A percentile compares a stretch with the other conserved stretches of the same genome.
Conservation (phyloP, 441 rosid genomes). For the Theobroma grandiflorum region DNA sequence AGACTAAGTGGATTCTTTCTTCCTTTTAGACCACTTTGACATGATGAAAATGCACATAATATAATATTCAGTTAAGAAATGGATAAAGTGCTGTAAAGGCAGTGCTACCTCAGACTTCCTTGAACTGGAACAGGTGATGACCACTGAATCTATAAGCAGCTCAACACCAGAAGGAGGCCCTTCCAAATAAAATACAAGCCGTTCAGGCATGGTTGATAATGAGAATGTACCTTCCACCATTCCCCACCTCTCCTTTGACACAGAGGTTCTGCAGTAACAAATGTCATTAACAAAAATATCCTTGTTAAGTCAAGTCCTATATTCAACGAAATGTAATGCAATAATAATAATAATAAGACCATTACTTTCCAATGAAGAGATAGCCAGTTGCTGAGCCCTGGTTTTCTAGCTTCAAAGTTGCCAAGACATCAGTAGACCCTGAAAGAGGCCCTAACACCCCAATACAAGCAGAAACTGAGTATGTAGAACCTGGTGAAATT, state of each 20-base stretch:
- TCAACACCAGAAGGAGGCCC: conserved; percentile 91
- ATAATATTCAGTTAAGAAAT: background rate
- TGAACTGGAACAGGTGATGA: conserved; percentile 49
- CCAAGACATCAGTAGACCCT: conserved; percentile 64
- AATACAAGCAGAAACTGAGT: conserved; percentile 70
- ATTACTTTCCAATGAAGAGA: conserved; percentile 84
- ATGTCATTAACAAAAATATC: conserved; percentile 23
- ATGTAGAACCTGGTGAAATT: conserved; percentile 62
- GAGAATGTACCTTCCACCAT: conserved; percentile 79
- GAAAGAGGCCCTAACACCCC: conserved; percentile 70
- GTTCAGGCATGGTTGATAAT: conserved; percentile 66
- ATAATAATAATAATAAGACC: conserved; percentile 21
- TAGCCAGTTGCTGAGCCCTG: conserved; percentile 55
- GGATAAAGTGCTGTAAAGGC: conserved; percentile 6
- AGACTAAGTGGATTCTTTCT: background rate
- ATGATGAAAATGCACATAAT: conserved; percentile 19
- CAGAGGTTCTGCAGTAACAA: conserved; percentile 60
- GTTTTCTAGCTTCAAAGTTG: conserved; percentile 73
- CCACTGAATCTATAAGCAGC: conserved; percentile 73
- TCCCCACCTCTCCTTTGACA: conserved; percentile 72
- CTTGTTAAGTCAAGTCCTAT: background rate
- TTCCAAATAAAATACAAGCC: conserved; percentile 79
- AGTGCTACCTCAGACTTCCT: conserved; percentile 48
- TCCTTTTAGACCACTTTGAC: conserved; percentile 28
- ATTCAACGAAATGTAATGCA: conserved; percentile 24